Conservation (phyloP, 805 yeast species). For the Candida suzukii region DNA sequence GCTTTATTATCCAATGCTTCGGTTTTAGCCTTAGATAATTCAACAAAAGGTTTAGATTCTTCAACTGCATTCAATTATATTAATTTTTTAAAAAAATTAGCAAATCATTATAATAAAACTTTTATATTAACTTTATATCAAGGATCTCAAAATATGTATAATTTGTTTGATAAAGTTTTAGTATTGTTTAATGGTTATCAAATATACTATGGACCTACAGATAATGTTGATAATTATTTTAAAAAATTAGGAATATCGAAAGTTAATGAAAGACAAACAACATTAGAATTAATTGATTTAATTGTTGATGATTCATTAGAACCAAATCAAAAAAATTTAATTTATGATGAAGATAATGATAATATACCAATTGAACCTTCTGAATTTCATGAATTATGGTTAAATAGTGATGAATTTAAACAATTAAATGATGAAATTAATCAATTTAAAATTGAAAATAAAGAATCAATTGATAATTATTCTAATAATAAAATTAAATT, state of each 20-base stretch:
- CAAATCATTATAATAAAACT: conserved; percentile 7
- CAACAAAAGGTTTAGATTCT: conserved; percentile 81
- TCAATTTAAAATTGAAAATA: conserved; percentile 15
- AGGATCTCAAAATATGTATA: conserved; percentile 61
- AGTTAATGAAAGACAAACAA: conserved; percentile 11
- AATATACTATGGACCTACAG: conserved; percentile 56
- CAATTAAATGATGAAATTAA: conserved; percentile 26
- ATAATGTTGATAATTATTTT: conserved; percentile 49
- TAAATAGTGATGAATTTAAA: conserved; percentile 37
- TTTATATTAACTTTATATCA: conserved; percentile 28
- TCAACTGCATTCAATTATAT: conserved; percentile 77
- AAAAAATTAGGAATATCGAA: conserved; percentile 51
- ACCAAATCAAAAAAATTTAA: conserved; percentile 15
- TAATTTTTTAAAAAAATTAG: conserved; percentile 45
- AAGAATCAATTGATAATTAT: conserved; percentile 18
- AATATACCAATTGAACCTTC: conserved; percentile 54
- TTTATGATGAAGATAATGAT: conserved; percentile 1
- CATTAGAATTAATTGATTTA: conserved; percentile 20
- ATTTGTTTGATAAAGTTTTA: conserved; percentile 54
- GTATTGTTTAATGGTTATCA: conserved; percentile 56
- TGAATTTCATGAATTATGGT: conserved; percentile 59
- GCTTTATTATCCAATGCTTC: conserved; percentile 59
- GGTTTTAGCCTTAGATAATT: conserved; percentile 71
- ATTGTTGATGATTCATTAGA: conserved; percentile 9
- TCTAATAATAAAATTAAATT: conserved; percentile 30